phyloP scores from a whole-genome alignment of 2,329 filamentous ascomycete species.

The Aspergillus ochraceoroseus region DNA sequence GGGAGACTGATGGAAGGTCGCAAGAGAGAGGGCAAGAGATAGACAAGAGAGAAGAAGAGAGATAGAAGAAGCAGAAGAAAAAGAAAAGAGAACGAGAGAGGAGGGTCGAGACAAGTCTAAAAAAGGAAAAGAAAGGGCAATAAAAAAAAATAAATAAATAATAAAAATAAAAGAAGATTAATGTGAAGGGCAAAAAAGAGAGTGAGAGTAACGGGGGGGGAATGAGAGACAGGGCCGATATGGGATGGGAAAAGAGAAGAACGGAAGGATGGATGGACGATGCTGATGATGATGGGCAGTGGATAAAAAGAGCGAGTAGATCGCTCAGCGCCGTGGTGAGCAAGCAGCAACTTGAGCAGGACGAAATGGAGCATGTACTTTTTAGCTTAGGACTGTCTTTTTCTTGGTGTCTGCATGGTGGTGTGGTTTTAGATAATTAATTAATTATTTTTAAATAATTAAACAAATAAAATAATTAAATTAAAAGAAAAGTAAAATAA shows the following conservation, averaged over 20 bases:
- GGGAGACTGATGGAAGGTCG: slow-evolving; percentile 21
- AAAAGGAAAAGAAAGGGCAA: slow-evolving; percentile 26
- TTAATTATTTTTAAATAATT: too few species aligned
- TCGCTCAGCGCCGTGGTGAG: slow-evolving; percentile 32
- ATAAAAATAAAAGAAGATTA: slow-evolving; percentile 30
- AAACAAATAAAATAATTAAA: too few species aligned
- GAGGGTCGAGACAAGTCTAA: slow-evolving; percentile 29
- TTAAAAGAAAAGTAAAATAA: too few species aligned
- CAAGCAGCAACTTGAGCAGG: too few species aligned
- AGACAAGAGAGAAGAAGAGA: slow-evolving; percentile 24
- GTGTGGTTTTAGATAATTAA: too few species aligned
- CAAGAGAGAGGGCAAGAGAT: slow-evolving; percentile 27
- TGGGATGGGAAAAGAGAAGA: slow-evolving; percentile 21
- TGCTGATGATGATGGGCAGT: slow-evolving; percentile 18
- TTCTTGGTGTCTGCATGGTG: too few species aligned
- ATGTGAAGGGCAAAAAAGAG: slow-evolving; percentile 25
- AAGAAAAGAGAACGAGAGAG: slow-evolving; percentile 31
- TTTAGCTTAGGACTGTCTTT: slow-evolving; percentile 18
- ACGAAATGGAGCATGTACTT: slow-evolving; percentile 27
- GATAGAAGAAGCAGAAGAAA: slow-evolving; percentile 22
- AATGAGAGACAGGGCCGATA: slow-evolving; percentile 34
- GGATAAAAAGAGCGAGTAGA: slow-evolving; percentile 36
- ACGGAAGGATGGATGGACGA: slow-evolving; percentile 23
- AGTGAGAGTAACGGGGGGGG: slow-evolving; percentile 22
- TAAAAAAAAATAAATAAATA: slow-evolving; percentile 23